phyloP scores from a whole-genome alignment of 2,329 filamentous ascomycete genomes.

The Pyrenochaeta sp. region DNA sequence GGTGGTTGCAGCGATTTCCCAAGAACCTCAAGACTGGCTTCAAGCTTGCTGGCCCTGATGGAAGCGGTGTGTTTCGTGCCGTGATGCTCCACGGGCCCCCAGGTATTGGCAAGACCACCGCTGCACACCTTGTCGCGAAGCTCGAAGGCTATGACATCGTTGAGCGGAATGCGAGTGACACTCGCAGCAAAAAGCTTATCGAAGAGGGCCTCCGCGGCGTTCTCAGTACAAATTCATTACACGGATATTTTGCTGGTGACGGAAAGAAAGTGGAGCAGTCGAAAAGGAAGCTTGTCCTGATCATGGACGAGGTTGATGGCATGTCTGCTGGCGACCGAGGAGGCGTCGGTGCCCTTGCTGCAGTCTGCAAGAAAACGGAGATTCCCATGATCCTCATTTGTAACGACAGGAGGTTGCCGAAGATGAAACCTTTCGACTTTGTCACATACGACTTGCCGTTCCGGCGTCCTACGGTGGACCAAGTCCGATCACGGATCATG shows the following conservation, averaged over 20 bases:
- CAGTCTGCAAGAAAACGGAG: slow-evolving; percentile 93
- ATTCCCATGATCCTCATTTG: slow-evolving; percentile 97
- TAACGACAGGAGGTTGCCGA: slow-evolving; percentile 89
- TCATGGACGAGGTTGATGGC: slow-evolving; percentile 99
- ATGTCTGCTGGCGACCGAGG: slow-evolving; percentile 98
- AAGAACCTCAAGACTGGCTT: slow-evolving; percentile 82
- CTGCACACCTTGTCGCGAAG: slow-evolving; percentile 91
- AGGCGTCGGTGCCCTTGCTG: slow-evolving; percentile 91
- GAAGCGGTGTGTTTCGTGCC: slow-evolving; percentile 82
- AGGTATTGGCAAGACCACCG: slow-evolving; percentile 96
- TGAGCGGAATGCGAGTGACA: slow-evolving; percentile 95
- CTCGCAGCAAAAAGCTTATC: slow-evolving; percentile 93
- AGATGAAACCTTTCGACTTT: slow-evolving; percentile 98
- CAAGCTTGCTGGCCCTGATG: slow-evolving; percentile 82
- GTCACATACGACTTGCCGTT: slow-evolving; percentile 87
- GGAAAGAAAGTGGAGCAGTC: slow-evolving; percentile 78
- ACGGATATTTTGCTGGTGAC: slow-evolving; percentile 87
- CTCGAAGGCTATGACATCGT: slow-evolving; percentile 92
- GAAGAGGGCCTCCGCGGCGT: slow-evolving; percentile 88
- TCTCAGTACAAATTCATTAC: slow-evolving; percentile 89
- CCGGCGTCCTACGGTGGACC: slow-evolving; percentile 85
- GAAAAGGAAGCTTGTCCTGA: slow-evolving; percentile 93
- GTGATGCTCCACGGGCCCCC: slow-evolving; percentile 95
- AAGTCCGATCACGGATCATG: slow-evolving; percentile 90
- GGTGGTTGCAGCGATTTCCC: slow-evolving; percentile 84